These are phyloP conservation scores for Termitomyces sp. DNA, from an alignment of 768 basidiomycete genomes.

Conservation along the genomic window DNA sequence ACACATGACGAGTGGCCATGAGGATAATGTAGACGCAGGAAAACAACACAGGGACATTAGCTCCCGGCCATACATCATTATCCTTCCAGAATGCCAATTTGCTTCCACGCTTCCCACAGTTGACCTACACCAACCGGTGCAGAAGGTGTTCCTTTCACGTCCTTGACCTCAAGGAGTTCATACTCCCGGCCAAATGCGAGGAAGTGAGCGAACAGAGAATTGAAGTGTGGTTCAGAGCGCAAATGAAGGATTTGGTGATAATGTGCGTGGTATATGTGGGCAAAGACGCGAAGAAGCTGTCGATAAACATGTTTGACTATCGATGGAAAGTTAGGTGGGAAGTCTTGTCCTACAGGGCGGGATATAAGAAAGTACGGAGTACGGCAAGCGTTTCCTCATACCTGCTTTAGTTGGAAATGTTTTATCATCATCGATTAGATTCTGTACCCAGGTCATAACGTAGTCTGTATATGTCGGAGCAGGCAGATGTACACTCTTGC, in stretches of 20 bases:
- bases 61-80: conserved; percentile 14
- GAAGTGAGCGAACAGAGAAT: conserved; percentile 97
- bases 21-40: too few relatives aligned
- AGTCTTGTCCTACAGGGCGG: conserved; percentile 69
- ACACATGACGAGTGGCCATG: not conserved
- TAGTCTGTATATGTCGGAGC: conserved; percentile 98
- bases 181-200: conserved; percentile 95
- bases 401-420: conserved; percentile 95
- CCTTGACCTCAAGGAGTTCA: conserved; percentile 86
- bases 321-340: conserved; percentile 81
- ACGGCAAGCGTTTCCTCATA: conserved; percentile 32
- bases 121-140: conserved; percentile 69
- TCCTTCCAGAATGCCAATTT: conserved; percentile 75
- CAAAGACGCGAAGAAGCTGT: conserved; percentile 94
- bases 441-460: conserved; percentile 98
- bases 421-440: conserved; percentile 87
- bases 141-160: conserved; percentile 67
- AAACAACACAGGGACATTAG: not conserved
- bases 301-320: conserved; percentile 95
- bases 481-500: conserved; percentile 85
- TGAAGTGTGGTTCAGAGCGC: conserved; percentile 92
- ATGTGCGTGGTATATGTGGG: conserved; percentile 97
- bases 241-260: conserved; percentile 90
- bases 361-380: not conserved
- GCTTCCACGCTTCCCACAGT: conserved; percentile 86